Evolutionary conservation across 495 filamentous ascomycete genomes (phyloP).

Genomic region (Aspergillus mulundensis): DNA sequence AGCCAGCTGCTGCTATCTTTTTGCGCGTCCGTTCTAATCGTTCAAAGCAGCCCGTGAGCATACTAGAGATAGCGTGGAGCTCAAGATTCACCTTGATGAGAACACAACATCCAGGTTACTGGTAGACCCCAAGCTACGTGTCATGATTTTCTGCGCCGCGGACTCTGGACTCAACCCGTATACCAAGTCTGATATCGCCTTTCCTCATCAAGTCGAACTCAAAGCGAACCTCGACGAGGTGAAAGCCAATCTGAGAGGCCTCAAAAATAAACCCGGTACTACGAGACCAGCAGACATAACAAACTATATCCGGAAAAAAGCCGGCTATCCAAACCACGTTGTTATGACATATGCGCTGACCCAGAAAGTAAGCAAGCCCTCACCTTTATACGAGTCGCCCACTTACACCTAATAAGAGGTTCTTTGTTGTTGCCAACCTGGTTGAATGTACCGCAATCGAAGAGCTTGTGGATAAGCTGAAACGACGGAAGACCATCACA

Average conservation of each 20-base stretch:
- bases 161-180: slow-evolving; percentile 50
- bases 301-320: slow-evolving; percentile 60
- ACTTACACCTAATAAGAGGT: slow-evolving; percentile 55
- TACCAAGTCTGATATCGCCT: slow-evolving; percentile 69
- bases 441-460: slow-evolving; percentile 69
- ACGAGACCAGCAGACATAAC: slow-evolving; percentile 92
- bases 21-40: slow-evolving; percentile 8
- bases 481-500: slow-evolving; percentile 62
- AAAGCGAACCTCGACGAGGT: slow-evolving; percentile 84
- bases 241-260: slow-evolving; percentile 81
- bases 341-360: slow-evolving; percentile 91
- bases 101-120: slow-evolving; percentile 46
- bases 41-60: slow-evolving; percentile 46
- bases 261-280: slow-evolving; percentile 94
- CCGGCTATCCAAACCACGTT: slow-evolving; percentile 69
- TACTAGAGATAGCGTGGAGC: slow-evolving; percentile 48
- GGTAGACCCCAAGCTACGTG: slow-evolving; percentile 50
- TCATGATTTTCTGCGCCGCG: slow-evolving; percentile 80
- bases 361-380: slow-evolving; percentile 56
- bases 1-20: not conserved
- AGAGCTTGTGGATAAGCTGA: slow-evolving; percentile 65
- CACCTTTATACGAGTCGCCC: not conserved
- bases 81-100: slow-evolving; percentile 50
- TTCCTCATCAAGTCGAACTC: slow-evolving; percentile 87
- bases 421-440: slow-evolving; percentile 66